Base-by-base conservation (phyloP, 148 eudicot genomes). In the Polygonum aviculare region DNA sequence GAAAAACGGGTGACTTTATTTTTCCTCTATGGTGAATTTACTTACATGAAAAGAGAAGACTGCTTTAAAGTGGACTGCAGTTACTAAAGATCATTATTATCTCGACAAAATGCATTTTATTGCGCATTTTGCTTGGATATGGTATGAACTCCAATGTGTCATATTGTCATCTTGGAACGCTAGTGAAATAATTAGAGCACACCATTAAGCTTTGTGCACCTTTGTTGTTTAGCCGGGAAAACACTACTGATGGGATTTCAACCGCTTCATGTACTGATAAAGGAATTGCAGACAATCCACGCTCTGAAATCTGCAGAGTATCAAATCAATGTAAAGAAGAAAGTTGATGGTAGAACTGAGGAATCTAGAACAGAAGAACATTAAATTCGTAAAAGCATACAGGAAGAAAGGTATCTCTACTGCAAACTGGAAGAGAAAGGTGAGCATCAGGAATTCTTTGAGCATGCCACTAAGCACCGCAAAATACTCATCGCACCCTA, bases 401-500 rank as follows among this genome's bases (percentile, higher is more conserved):
- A 74, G 94, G 90, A 82, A 80, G 87, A 50, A 95, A 88, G 36
- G 89, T 86, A 75, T 92, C 94, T 41, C 65, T 83, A 75, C 76
- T 77, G 85, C 98, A 95, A 49, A 87, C 63, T 52, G 92, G 89
- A 80, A 85, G 72, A 67, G 45, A 79, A 69, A 78, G 75, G 78
- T 85, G 86, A 70, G 39, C 76, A 57, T 76, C 79, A 69, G 74
- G 69, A 82, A 86, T 86, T 8, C 85, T 81, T 80, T 80, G 85
- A 69, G 89, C 83, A 78, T 81, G 84, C 97, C 97, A 95, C 82
- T 95, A 92, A 72, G 96, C 91, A 78, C 93, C 90, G 79, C 99
- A 95, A 85, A 90, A 92, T 78, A 94, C 90, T 83, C 89, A 82
- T 95, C 88, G 74, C 99, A 95, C 67, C 99, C 99, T 77, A 88